These are phyloP conservation scores for Hyphopichia fennica DNA, from an alignment of 1,139 yeast genomes.

Conservation along the genomic window DNA sequence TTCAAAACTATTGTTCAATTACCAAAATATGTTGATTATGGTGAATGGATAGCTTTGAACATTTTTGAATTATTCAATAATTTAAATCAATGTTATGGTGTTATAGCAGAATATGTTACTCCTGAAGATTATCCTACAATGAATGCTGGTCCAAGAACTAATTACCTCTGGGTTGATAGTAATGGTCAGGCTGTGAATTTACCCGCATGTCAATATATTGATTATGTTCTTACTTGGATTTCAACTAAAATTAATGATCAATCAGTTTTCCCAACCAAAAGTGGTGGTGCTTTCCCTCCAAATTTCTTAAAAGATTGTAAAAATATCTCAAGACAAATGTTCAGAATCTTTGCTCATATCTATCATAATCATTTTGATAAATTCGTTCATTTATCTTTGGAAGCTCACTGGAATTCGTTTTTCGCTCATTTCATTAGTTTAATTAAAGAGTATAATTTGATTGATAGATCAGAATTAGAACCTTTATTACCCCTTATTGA, in stretches of 20 bases:
- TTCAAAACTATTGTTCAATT: conserved; percentile 93
- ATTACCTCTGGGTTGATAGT: conserved; percentile 87
- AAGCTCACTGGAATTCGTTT: conserved; percentile 98
- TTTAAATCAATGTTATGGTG: conserved; percentile 83
- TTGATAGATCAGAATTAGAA: conserved; percentile 75
- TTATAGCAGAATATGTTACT: conserved; percentile 83
- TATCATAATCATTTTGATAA: conserved; percentile 94
- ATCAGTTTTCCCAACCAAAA: conserved; percentile 85
- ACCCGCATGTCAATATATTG: conserved; percentile 93
- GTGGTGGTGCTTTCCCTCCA: conserved; percentile 91
- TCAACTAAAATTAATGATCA: conserved; percentile 86
- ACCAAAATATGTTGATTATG: conserved; percentile 90
- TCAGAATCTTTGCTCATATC: conserved; percentile 93
- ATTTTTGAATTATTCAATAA: conserved; percentile 87
- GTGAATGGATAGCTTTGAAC: conserved; percentile 95
- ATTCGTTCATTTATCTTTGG: conserved; percentile 82
- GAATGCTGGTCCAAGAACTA: conserved; percentile 94
- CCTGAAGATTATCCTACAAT: conserved; percentile 89
- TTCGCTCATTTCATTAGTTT: conserved; percentile 94
- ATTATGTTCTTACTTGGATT: conserved; percentile 89
- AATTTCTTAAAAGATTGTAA: conserved; percentile 79
- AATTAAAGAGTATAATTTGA: conserved; percentile 75
- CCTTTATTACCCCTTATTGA: conserved; percentile 80
- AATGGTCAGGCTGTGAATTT: conserved; percentile 75
- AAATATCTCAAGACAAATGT: conserved; percentile 88